Evolutionary conservation across 2,329 filamentous ascomycete species (phyloP), one percentile per base, ranked within the genome.

Genomic region (Lachnellula cervina): DNA sequence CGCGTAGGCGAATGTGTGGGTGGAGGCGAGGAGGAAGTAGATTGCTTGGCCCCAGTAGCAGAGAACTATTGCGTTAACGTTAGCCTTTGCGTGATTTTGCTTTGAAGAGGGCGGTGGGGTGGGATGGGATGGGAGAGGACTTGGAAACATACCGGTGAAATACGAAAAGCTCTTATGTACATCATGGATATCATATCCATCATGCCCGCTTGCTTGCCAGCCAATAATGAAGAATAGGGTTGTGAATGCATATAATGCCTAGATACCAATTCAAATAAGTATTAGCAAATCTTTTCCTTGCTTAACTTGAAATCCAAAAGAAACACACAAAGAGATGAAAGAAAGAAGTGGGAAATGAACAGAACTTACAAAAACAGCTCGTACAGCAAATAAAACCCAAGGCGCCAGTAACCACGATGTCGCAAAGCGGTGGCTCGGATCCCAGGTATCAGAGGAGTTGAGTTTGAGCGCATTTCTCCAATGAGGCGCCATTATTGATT

Each of bases 31-130:
- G 55, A 84, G 76, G 69, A 87, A 86, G 77, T 95, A 96, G 74
- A 92, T 93, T 23, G 81, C 84, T 37, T 93, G 73, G 2, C 89
- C 89, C 88, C 88, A 94, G 77, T 87, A 94, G 9, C 87, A 89
- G 54, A 68, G 65, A 16, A 67, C 63, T 65, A 37, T 25, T 25
- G 35, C 38, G 37, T 38, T 7, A 9, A 9, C 7, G 28, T 32
- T 32, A 32, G 28, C 9, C 25, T 32, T 11, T 32, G 8, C 28
- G 4, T 9, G 3, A 11, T 8, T 32, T 11, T 32, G 28, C 2
- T 32, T 32, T 32, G 7, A 8, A 32, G 8, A 8, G 28, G n/a
- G 38, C 23, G 25, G 19, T 11, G 7, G 16, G 28, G 14, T 17
- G n/a, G n/a, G n/a, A n/a, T n/a, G n/a, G n/a, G n/a, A n/a, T n/a